Evolutionary conservation across 345 rosid species (phyloP).

Genomic region (Populus deltoides): DNA sequence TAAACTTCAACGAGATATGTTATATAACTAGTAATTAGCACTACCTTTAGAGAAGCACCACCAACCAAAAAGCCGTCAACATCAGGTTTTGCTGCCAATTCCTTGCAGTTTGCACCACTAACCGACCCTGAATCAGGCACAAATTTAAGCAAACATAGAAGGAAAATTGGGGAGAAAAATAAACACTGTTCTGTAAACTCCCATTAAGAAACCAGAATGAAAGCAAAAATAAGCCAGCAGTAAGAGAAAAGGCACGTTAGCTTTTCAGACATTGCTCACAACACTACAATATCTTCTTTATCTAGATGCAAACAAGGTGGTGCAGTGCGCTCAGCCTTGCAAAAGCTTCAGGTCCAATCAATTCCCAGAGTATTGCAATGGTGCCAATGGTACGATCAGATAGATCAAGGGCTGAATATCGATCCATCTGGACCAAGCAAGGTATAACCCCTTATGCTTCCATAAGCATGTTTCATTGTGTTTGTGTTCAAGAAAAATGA

Average conservation of each 20-base stretch:
- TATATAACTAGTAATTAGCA: not conserved
- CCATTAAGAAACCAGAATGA: not conserved
- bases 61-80: conserved; percentile 92
- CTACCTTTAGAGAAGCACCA: conserved; percentile 84
- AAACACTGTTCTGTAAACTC: not conserved
- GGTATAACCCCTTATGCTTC: not conserved
- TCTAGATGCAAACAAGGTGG: not conserved
- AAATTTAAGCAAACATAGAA: not conserved
- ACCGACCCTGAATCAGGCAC: conserved; percentile 56
- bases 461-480: not conserved
- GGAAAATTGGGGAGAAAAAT: not conserved
- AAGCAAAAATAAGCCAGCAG: not conserved
- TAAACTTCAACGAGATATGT: not conserved
- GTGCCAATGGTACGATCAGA: not conserved
- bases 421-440: not conserved
- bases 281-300: not conserved
- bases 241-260: not conserved
- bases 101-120: conserved; percentile 79
- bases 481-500: not conserved
- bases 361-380: not conserved
- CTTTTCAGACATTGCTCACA: not conserved
- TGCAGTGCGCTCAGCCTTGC: not conserved
- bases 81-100: conserved; percentile 66
- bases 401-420: not conserved
- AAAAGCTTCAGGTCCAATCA: not conserved